Base-by-base conservation (phyloP, 805 yeast species). In the Ogataea chonburiensis region DNA sequence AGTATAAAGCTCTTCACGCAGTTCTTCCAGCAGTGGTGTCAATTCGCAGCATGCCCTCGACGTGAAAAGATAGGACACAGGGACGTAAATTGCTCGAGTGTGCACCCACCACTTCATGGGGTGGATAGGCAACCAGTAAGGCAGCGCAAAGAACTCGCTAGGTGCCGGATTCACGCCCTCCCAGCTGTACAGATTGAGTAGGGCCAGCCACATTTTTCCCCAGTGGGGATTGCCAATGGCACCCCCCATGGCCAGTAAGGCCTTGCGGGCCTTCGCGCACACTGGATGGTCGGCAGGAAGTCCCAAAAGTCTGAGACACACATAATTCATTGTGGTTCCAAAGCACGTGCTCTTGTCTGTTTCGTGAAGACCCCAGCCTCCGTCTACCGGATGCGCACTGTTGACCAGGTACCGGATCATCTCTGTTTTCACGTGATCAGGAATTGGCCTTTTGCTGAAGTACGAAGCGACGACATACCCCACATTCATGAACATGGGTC, bases 51-150 rank as follows among this genome's bases (percentile, higher is more conserved):
- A 64, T 23, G 71, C 66, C 38, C 64, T 64, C 19, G 72, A 68
- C 31, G 85, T 66, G 10, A 83, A 77, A 7, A 93, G 57, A 57
- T 91, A 93, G 12, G 96, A 91, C 51, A 91, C 65, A 0, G 98
- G 89, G 21, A 85, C 60, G 52, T 89, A 93, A 15, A 93, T 86
- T 1, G 93, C 95, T 38, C 99, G 70, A 0, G 97, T 89, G 55
- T 93, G 99, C 15, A 91, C 96, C 99, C 99, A 93, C 98, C 98
- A 93, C 55, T 86, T 75, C 22, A 89, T 94, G 1, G 99, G 98
- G 55, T 93, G 98, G 25, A 88, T 68, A 0, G 96, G 95, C 2
- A 82, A 52, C 31, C 69, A 55, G 43, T 87, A 85, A 2, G 98
- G 99, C 26, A 91, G 60, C 40, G 82, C 61, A 93, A 96, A 93